Percentiles rank a stretch among this genome's conserved stretches.
Evolutionary conservation across 192 early-diverging fungal species (phyloP).

Genomic region (Coemansia sp.): DNA sequence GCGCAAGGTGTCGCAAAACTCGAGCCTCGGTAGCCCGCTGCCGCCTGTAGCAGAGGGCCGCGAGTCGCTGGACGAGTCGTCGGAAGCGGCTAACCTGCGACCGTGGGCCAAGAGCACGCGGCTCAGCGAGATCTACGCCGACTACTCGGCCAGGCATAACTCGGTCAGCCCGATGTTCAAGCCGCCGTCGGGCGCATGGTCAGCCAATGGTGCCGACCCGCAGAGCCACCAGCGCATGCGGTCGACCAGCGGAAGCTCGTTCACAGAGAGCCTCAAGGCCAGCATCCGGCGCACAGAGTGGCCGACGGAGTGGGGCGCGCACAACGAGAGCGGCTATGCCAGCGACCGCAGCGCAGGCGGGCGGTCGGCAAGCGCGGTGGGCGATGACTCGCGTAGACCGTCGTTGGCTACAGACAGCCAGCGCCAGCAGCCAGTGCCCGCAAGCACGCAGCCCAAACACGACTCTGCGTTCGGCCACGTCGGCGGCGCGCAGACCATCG

Average conservation of each 20-base stretch:
- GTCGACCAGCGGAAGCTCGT: conserved; percentile 36
- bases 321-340: conserved; percentile 16
- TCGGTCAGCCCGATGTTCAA: conserved; percentile 44
- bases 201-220: not conserved
- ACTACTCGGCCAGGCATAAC: conserved; percentile 56
- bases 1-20: conserved; percentile 34
- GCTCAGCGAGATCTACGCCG: conserved; percentile 55
- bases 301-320: conserved; percentile 21
- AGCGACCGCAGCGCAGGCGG: conserved; percentile 24
- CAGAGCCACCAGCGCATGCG: conserved; percentile 11
- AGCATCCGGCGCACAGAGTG: conserved; percentile 34
- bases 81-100: conserved; percentile 10
- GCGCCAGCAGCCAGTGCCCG: not conserved
- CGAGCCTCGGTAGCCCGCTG: conserved; percentile 14
- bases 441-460: conserved; percentile 8
- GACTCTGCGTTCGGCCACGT: conserved; percentile 10
- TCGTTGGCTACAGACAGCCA: conserved; percentile 18
- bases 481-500: not conserved
- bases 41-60: not conserved
- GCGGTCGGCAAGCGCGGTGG: conserved; percentile 27
- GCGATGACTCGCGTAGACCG: conserved; percentile 32
- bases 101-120: conserved; percentile 56
- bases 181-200: conserved; percentile 11
- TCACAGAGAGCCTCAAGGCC: conserved; percentile 47
- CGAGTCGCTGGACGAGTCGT: not conserved